A percentile compares a stretch with the other conserved stretches of the same genome.
phyloP scores from a whole-genome alignment of 768 basidiomycete species.

The Kondoa malvinella region DNA sequence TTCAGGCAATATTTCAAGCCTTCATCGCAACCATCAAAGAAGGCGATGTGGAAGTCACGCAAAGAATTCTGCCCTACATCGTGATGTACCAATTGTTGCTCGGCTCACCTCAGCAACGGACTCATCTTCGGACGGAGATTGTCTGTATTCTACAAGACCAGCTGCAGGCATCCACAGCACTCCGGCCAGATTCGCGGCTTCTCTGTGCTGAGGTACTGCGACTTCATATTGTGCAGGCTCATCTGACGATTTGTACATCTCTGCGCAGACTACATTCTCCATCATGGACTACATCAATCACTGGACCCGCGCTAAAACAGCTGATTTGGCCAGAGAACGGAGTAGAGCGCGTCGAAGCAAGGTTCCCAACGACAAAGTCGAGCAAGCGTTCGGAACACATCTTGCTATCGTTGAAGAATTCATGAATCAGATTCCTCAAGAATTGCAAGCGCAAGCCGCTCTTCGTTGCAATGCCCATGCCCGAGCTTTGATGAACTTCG shows the following conservation, averaged over 20 bases:
- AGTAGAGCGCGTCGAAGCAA: constrained; percentile 32
- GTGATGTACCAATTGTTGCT: constrained; percentile 40
- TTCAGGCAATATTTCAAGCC: constrained; percentile 57
- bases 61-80: constrained; percentile 75
- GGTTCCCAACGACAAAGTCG: constrained; percentile 32
- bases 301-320: constrained; percentile 49
- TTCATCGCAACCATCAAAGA: constrained; percentile 55
- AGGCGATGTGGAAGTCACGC: constrained; percentile 85
- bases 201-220: constrained; percentile 90
- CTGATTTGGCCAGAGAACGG: constrained; percentile 40
- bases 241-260: constrained; percentile 5
- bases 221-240: background rate
- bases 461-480: constrained; percentile 89
- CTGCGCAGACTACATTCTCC: constrained; percentile 64
- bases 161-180: constrained; percentile 46
- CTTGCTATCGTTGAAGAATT: constrained; percentile 1
- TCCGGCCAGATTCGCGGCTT: constrained; percentile 40
- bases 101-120: background rate
- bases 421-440: constrained; percentile 29
- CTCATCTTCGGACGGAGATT: constrained; percentile 57
- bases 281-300: constrained; percentile 85
- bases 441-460: constrained; percentile 81
- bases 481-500: constrained; percentile 84
- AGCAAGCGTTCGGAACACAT: background rate
- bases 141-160: constrained; percentile 72